Conservation (phyloP, 768 basidiomycete genomes). For the Agrocybe chaxingu region DNA sequence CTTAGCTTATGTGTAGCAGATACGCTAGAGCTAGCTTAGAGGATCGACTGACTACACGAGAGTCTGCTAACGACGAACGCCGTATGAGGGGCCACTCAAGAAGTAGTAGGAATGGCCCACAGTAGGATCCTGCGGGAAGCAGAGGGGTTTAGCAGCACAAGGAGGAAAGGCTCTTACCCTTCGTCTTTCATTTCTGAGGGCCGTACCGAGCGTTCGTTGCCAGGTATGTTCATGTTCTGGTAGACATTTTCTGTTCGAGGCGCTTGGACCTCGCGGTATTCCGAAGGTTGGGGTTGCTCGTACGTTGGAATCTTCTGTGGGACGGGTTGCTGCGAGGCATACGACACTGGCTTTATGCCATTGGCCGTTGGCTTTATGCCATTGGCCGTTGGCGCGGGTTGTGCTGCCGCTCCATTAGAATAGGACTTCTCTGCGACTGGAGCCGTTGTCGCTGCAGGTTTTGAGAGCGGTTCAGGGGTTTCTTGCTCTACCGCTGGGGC, state of each 20-base stretch:
- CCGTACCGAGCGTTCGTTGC: slow-evolving; percentile 56
- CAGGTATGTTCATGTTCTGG: slow-evolving; percentile 42
- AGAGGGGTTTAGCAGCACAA: slow-evolving; percentile 15
- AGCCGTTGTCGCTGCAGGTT: slow-evolving; percentile 6
- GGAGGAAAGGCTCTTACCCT: slow-evolving; percentile 74
- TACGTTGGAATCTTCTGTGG: slow-evolving; percentile 79
- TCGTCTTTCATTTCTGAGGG: slow-evolving; percentile 96
- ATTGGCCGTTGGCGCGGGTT: slow-evolving; percentile 19
- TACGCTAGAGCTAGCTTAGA: slow-evolving; percentile 77
- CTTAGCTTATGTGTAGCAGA: slow-evolving; percentile 75
- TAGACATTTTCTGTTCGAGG: slow-evolving; percentile 37
- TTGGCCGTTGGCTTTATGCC: slow-evolving; percentile 19
- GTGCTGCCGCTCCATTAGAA: slow-evolving; percentile 14
- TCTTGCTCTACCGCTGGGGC: slow-evolving; percentile 12
- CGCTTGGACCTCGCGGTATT: slow-evolving; percentile 41
- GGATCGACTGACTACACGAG: slow-evolving; percentile 59
- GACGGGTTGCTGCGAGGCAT: slow-evolving; percentile 31
- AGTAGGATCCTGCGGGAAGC: slow-evolving; percentile 25
- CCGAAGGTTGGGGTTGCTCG: slow-evolving; percentile 57
- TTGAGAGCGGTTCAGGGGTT: slow-evolving; percentile 10
- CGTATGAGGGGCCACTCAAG: slow-evolving; percentile 23
- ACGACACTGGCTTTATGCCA: slow-evolving; percentile 26
- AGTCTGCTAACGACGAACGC: slow-evolving; percentile 42
- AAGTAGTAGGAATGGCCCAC: slow-evolving; percentile 20
- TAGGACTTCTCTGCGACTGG: slow-evolving; percentile 11